Evolutionary conservation across 2,329 filamentous ascomycete species (phyloP).

Genomic region (Bipolaris zeicola): DNA sequence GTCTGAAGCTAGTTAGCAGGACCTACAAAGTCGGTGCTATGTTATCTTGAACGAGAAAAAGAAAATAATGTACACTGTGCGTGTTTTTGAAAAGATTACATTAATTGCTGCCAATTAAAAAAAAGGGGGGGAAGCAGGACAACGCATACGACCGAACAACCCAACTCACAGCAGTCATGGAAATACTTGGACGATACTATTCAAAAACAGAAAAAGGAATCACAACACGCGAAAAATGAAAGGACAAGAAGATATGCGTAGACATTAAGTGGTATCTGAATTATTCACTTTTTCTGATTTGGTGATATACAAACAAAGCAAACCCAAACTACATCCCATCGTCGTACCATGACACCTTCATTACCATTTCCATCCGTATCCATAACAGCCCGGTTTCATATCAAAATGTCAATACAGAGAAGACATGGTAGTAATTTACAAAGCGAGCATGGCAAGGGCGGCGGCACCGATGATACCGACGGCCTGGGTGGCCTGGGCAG

Average conservation of each 20-base stretch:
- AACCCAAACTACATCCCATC: neutral
- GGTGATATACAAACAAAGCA: neutral
- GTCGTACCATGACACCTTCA: neutral
- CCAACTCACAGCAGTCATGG: neutral
- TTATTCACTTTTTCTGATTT: neutral
- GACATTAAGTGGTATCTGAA: neutral
- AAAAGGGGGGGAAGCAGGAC: neutral
- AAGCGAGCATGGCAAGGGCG: slow-evolving; percentile 43
- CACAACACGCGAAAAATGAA: neutral
- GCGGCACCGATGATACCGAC: slow-evolving; percentile 44
- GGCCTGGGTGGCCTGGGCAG: slow-evolving; percentile 41
- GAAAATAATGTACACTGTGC: neutral
- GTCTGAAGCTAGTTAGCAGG: no score
- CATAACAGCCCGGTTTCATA: neutral
- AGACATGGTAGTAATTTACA: slow-evolving; percentile 31
- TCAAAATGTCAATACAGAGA: neutral
- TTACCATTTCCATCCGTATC: neutral
- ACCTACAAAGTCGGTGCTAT: no score
- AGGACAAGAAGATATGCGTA: neutral
- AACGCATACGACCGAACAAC: neutral
- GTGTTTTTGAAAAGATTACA: slow-evolving; percentile 21
- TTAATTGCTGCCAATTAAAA: neutral
- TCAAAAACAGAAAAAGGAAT: neutral
- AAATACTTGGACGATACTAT: neutral
- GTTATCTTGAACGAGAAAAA: no score